These are phyloP conservation scores for Melaleuca quinquenervia DNA, from an alignment of 345 rosid genomes.

Conservation along the genomic window DNA sequence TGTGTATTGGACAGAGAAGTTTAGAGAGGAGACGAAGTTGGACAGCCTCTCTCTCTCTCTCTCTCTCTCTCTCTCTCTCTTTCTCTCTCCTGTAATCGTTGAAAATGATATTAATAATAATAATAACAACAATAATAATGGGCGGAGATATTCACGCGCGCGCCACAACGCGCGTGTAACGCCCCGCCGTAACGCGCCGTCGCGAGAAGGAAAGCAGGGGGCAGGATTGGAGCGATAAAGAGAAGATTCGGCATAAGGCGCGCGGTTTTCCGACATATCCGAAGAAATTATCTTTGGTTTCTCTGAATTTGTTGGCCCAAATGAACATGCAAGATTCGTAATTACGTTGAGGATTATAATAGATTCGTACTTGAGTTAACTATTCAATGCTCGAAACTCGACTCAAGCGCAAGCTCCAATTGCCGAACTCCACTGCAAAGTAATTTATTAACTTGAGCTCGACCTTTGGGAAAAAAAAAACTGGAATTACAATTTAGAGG, in stretches of 20 bases:
- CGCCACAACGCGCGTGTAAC: background rate
- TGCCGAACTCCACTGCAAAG: accelerated
- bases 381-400: background rate
- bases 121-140: background rate
- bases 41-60: background rate
- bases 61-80: background rate
- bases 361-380: background rate
- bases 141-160: background rate
- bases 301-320: background rate
- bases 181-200: background rate
- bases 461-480: too few relatives aligned
- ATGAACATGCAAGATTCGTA: background rate
- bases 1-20: background rate
- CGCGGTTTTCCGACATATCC: background rate
- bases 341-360: background rate
- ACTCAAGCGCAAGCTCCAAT: background rate
- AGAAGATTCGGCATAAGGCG: background rate
- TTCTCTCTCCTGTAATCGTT: background rate
- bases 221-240: background rate
- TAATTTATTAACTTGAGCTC: background rate
- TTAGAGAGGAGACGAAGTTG: background rate
- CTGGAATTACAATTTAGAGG: background rate
- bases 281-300: background rate
- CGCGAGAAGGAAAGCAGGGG: background rate
- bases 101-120: background rate